Evolutionary conservation across 257 asterid species (phyloP).

Genomic region (Verbena officinalis): DNA sequence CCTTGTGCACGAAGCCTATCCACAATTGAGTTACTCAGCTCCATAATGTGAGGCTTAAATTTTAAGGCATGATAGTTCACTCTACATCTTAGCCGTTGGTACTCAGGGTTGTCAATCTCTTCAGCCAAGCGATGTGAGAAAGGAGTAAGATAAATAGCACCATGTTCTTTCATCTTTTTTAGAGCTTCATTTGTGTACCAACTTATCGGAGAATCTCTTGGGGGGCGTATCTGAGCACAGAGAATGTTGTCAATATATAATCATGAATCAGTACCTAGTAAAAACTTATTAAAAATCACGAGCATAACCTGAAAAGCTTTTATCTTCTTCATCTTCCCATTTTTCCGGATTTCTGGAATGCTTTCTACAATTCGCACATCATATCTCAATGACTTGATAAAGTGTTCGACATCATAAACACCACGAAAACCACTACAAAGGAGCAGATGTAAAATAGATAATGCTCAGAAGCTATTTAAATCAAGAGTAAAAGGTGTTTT

Average conservation of each 20-base stretch:
- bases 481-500: constrained; percentile 1
- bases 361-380: constrained; percentile 90
- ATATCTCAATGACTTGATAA: constrained; percentile 78
- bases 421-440: constrained; percentile 84
- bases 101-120: constrained; percentile 89
- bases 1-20: constrained; percentile 87
- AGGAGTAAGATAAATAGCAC: constrained; percentile 96
- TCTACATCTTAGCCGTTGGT: constrained; percentile 92
- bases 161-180: constrained; percentile 88
- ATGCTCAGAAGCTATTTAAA: constrained; percentile 20
- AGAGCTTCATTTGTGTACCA: constrained; percentile 89
- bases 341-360: constrained; percentile 75
- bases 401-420: constrained; percentile 92
- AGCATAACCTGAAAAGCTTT: constrained; percentile 78
- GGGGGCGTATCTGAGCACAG: constrained; percentile 75
- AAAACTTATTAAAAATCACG: constrained; percentile 24
- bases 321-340: constrained; percentile 86
- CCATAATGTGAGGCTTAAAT: constrained; percentile 93
- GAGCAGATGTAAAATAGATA: constrained; percentile 28
- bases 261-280: constrained; percentile 12
- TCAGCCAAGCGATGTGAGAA: constrained; percentile 98
- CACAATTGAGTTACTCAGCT: constrained; percentile 82
- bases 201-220: constrained; percentile 93
- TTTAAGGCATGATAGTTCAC: constrained; percentile 94
- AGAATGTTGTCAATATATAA: constrained; percentile 26